Evolutionary conservation across 805 yeast species (phyloP), one percentile per base, ranked within the genome.

Genomic region (Kodamaea fukazawae): DNA sequence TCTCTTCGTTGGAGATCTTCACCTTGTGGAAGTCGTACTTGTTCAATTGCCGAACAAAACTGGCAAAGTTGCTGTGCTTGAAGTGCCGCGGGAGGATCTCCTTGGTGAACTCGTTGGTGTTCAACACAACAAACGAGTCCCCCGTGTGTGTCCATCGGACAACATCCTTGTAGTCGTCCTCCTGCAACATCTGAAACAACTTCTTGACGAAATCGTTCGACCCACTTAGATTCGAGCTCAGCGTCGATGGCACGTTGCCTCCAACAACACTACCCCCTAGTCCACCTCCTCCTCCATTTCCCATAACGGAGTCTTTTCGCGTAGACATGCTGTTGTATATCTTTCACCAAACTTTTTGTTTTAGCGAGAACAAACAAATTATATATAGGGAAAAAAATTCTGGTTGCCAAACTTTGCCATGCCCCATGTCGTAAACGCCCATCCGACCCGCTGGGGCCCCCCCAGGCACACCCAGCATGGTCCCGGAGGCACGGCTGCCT

Each of bases 21-120:
- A 93, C 95, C 65, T 93, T 93, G 70, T 93, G 99, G 70, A 93
- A 93, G 63, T 91, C 99, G 58, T 93, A 93, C 63, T 93, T 93
- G 72, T 93, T 93, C 53, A 93, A 71, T 60, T 93, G 99, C 33
- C 99, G 77, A 14, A 91, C 98, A 67, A 91, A 91, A 51, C 90
- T 79, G 27, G 98, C 91, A 65, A 91, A 93, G 65, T 93, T 93
- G 42, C 88, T 79, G 63, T 93, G 99, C 55, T 90, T 91, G 70
- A 93, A 93, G 63, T 91, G 96, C 37, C 81, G 78, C 11, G 98
- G 98, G 36, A 93, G 73, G 10, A 93, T 85, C 37, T 83, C 84
- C 48, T 83, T 84, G 26, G 97, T 87, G 63, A 90, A 90, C 51
- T 85, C 95, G 56, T 85, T 87, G 10, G 96, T 87, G 63, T 93